Evolutionary conservation across 139 green algal species (phyloP).

Genomic region (Limnomonas spitsbergensis): DNA sequence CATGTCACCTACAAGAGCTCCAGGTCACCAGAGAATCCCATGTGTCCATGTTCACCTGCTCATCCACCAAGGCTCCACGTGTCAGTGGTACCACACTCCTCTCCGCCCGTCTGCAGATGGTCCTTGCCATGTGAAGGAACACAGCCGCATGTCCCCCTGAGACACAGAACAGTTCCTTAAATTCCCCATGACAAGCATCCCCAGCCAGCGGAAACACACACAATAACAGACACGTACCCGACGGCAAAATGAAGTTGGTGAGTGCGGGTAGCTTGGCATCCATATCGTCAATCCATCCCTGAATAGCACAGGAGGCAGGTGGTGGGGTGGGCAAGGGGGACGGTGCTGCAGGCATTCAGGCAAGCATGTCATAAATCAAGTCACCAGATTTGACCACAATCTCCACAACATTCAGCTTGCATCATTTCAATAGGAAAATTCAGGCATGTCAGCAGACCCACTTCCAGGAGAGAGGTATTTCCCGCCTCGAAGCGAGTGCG

Average conservation of each 20-base stretch:
- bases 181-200: too few species aligned
- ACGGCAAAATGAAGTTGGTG: conserved; percentile 92
- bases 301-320: background rate
- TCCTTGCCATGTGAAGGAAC: conserved; percentile 7
- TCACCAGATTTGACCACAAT: background rate
- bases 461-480: conserved; percentile 62
- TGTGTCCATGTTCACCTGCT: background rate
- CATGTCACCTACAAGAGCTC: background rate
- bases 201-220: too few species aligned
- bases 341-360: background rate
- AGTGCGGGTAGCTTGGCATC: conserved; percentile 75
- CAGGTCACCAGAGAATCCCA: background rate
- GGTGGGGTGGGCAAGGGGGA: background rate
- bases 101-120: conserved; percentile 84
- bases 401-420: background rate
- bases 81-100: conserved; percentile 70
- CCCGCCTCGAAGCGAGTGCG: conserved; percentile 57
- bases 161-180: too few species aligned
- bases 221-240: conserved; percentile 35
- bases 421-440: background rate
- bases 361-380: background rate
- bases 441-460: background rate
- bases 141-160: background rate
- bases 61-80: conserved; percentile 35
- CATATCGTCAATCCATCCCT: conserved; percentile 83